These are phyloP conservation scores for Zygosaccharomyces siamensis DNA, from an alignment of 805 yeast species.

Conservation along the genomic window DNA sequence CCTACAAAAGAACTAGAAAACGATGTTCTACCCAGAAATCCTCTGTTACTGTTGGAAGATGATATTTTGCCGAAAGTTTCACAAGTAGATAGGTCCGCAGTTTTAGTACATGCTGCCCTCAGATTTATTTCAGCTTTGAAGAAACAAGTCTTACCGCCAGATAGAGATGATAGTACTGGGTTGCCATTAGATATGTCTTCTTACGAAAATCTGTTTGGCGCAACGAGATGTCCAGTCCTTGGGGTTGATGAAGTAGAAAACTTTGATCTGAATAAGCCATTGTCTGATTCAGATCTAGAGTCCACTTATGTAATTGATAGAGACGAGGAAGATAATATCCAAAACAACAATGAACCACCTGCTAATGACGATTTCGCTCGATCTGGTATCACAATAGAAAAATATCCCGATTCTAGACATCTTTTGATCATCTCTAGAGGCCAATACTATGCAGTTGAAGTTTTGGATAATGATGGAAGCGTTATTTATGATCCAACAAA, in stretches of 20 bases:
- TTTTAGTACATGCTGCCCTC: slow-evolving; percentile 57
- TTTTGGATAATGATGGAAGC: slow-evolving; percentile 62
- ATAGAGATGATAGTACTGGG: slow-evolving; percentile 47
- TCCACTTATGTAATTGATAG: neutral
- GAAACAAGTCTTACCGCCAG: slow-evolving; percentile 50
- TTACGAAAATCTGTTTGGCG: slow-evolving; percentile 61
- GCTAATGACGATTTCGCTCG: slow-evolving; percentile 17
- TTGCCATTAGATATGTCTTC: slow-evolving; percentile 63
- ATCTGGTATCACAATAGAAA: slow-evolving; percentile 68
- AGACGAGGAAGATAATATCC: slow-evolving; percentile 5
- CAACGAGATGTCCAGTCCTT: slow-evolving; percentile 51
- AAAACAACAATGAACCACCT: neutral
- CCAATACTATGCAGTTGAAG: slow-evolving; percentile 85
- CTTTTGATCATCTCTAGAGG: slow-evolving; percentile 72
- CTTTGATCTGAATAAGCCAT: slow-evolving; percentile 40
- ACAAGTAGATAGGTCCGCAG: slow-evolving; percentile 66
- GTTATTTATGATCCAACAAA: slow-evolving; percentile 62
- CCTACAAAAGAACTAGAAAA: slow-evolving; percentile 61
- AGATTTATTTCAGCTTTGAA: slow-evolving; percentile 61
- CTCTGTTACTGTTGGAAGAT: slow-evolving; percentile 67
- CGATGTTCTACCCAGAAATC: slow-evolving; percentile 70
- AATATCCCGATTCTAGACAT: slow-evolving; percentile 62
- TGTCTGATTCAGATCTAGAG: slow-evolving; percentile 43
- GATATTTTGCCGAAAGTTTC: slow-evolving; percentile 63
- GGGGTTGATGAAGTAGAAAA: slow-evolving; percentile 28